Percentiles rank a stretch among this genome's conserved stretches.
Conservation (phyloP, 768 basidiomycete species). For the Tubosaeta brunneosetosa region DNA sequence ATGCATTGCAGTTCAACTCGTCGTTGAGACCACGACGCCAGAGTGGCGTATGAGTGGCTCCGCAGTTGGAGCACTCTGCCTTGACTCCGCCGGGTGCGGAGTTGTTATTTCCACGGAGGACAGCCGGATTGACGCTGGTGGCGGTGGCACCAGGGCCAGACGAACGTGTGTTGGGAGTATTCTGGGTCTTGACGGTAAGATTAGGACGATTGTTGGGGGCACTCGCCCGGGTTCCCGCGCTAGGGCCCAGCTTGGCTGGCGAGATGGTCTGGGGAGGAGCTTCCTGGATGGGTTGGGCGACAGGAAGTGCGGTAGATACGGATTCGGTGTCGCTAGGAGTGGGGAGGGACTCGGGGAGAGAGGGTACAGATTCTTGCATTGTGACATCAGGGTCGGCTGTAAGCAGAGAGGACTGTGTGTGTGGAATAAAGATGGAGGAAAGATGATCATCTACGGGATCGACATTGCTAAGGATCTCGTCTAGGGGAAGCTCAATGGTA, state of each 20-base stretch:
- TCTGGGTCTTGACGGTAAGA: slow-evolving; percentile 59
- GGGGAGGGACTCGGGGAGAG: slow-evolving; percentile 12
- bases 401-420: slow-evolving; percentile 5
- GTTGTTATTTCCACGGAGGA: slow-evolving; percentile 30
- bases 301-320: slow-evolving; percentile 19
- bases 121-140: slow-evolving; percentile 48
- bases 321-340: slow-evolving; percentile 7
- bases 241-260: slow-evolving; percentile 54
- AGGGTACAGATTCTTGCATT: slow-evolving; percentile 24
- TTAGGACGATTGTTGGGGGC: slow-evolving; percentile 47
- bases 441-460: slow-evolving; percentile 21
- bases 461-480: slow-evolving; percentile 57
- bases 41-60: slow-evolving; percentile 82
- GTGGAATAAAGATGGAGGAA: neutral
- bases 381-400: slow-evolving; percentile 18
- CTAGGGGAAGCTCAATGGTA: slow-evolving; percentile 82
- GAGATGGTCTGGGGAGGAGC: slow-evolving; percentile 47
- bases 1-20: slow-evolving; percentile 86
- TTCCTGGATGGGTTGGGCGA: slow-evolving; percentile 41
- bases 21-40: slow-evolving; percentile 86
- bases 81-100: slow-evolving; percentile 58
- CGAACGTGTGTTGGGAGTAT: slow-evolving; percentile 40
- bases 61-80: slow-evolving; percentile 85
- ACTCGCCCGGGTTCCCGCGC: slow-evolving; percentile 46
- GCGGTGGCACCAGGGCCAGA: slow-evolving; percentile 64